Conservation (phyloP, 768 basidiomycete species). For the Tulasnella calospora region DNA sequence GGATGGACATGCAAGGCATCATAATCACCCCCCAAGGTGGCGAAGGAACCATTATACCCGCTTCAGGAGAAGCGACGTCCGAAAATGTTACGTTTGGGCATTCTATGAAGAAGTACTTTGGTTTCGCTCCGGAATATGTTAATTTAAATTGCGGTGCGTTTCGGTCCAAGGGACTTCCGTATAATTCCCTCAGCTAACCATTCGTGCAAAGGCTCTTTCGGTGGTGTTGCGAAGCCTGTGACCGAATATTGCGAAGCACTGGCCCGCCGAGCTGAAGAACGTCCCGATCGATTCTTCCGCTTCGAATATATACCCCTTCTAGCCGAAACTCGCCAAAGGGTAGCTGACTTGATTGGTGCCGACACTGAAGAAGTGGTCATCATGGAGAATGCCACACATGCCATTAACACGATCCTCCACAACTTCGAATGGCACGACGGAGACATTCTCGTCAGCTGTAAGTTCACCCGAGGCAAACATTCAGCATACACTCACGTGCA, state of each 20-base stretch:
- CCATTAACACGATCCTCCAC: slow-evolving; percentile 59
- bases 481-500: neutral
- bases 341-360: slow-evolving; percentile 36
- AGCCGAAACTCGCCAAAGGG: slow-evolving; percentile 31
- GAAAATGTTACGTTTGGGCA: slow-evolving; percentile 35
- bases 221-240: slow-evolving; percentile 36
- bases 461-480: slow-evolving; percentile 18
- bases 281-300: slow-evolving; percentile 38
- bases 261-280: slow-evolving; percentile 33
- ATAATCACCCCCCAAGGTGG: slow-evolving; percentile 9
- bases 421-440: slow-evolving; percentile 64
- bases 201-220: slow-evolving; percentile 34
- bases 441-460: slow-evolving; percentile 63
- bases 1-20: slow-evolving; percentile 41
- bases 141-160: slow-evolving; percentile 39
- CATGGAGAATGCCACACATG: slow-evolving; percentile 59
- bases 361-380: slow-evolving; percentile 37
- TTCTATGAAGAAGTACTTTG: slow-evolving; percentile 36
- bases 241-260: slow-evolving; percentile 33
- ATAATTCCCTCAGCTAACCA: neutral
- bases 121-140: slow-evolving; percentile 36
- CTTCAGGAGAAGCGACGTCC: neutral
- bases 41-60: slow-evolving; percentile 8
- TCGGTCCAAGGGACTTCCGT: neutral
- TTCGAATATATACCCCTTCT: slow-evolving; percentile 33